Evolutionary conservation across 2,329 filamentous ascomycete species (phyloP), one percentile per base, ranked within the genome.

Genomic region (Fusarium decemcellulare): DNA sequence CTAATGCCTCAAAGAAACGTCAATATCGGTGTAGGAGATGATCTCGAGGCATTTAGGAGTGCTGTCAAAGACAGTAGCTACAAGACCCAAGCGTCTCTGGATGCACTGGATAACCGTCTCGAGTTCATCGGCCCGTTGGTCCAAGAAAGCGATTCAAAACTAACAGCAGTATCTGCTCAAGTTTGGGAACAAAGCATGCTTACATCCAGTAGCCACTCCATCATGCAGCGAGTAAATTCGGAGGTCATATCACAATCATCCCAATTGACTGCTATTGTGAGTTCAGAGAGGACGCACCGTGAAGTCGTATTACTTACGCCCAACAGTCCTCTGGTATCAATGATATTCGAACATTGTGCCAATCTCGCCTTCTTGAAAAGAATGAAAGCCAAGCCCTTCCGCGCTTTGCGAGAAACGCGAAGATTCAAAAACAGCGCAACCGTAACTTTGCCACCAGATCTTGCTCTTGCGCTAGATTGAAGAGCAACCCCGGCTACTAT

Each of bases 61-160:
- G 11, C 15, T 2, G 29, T 18, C 0, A 37, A 55, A 6, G 30
- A 2, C 15, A 55, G 30, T 5, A 32, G 44, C 12, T 10, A 5
- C 12, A 12, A 23, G 1, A 60, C 50, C 0, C 39, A 60, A 23
- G 18, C 18, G 18, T 23, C 18, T 23, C 18, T 23, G 1, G 14
- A 9, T 1, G 29, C 23, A 27, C 3, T 60, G 4, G 1, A 5
- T 16, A 34, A 16, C 1, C 27, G 6, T 6, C 57, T 60, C 0
- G n/a, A 47, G 0, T 0, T 2, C 1, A 47, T 60, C 2, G 1
- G 4, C 0, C n/a, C 39, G 0, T 1, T 4, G 10, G 5, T 30
- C 8, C 29, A 39, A 15, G 10, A n/a, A 1, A 55, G 9, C 12
- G 7, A 3, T 0, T 14, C 12, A 0, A 10, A 27, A 11, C 0